Evolutionary conservation across 2,329 filamentous ascomycete species (phyloP).

Genomic region (Akanthomyces dipterigenus): DNA sequence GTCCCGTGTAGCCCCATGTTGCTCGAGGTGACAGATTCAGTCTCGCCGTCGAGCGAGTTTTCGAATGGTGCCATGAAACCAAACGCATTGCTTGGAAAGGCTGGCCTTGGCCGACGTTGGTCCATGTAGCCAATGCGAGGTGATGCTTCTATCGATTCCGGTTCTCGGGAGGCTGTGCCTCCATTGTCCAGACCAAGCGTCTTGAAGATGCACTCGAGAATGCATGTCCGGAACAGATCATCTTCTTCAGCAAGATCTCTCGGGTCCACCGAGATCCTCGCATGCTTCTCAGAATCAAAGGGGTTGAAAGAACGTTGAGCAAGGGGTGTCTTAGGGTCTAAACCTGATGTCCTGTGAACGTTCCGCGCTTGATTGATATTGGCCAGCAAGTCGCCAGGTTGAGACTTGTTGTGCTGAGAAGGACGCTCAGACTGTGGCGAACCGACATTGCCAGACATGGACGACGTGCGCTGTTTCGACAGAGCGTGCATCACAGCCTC

Average conservation of each 20-base stretch:
- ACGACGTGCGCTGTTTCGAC: slow-evolving; percentile 39
- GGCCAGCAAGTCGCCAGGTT: slow-evolving; percentile 72
- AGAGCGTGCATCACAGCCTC: slow-evolving; percentile 69
- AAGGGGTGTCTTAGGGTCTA: slow-evolving; percentile 36
- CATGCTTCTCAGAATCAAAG: slow-evolving; percentile 45
- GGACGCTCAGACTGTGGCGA: slow-evolving; percentile 32
- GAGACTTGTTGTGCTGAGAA: slow-evolving; percentile 43
- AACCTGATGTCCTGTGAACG: slow-evolving; percentile 35
- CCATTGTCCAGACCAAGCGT: slow-evolving; percentile 74
- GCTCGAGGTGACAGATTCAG: slow-evolving; percentile 74
- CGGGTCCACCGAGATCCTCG: slow-evolving; percentile 51
- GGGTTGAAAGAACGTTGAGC: slow-evolving; percentile 48
- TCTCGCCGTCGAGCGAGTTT: slow-evolving; percentile 66
- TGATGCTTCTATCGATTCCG: slow-evolving; percentile 75
- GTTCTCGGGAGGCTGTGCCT: slow-evolving; percentile 57
- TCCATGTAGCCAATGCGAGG: slow-evolving; percentile 81
- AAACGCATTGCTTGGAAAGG: slow-evolving; percentile 70
- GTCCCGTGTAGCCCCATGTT: slow-evolving; percentile 54
- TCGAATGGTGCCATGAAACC: slow-evolving; percentile 86
- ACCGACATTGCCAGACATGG: slow-evolving; percentile 35
- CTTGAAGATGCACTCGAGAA: slow-evolving; percentile 93
- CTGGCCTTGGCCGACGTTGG: slow-evolving; percentile 67
- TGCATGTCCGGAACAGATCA: slow-evolving; percentile 77
- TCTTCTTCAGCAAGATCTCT: slow-evolving; percentile 86
- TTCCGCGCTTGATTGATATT: slow-evolving; percentile 66